Percentiles rank a stretch among this genome's conserved stretches.
Evolutionary conservation across 2,329 filamentous ascomycete genomes (phyloP).

Genomic region (Hypoxylon sp.): DNA sequence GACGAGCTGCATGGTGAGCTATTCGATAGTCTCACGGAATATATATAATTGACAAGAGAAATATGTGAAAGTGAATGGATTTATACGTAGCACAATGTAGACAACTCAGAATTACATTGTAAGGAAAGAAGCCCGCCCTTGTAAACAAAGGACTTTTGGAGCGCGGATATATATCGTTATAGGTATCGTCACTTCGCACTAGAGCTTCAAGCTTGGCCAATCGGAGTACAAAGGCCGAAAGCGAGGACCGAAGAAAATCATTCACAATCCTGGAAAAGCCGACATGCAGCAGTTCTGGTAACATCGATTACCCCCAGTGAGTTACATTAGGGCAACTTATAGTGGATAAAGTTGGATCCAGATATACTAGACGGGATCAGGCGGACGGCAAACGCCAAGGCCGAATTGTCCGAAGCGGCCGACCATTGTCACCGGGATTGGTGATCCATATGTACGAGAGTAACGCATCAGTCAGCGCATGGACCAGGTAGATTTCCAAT

Average conservation of each 20-base stretch:
- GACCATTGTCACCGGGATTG: neutral
- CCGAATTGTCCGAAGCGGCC: slow-evolving; percentile 27
- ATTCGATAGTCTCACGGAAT: neutral
- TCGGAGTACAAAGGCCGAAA: slow-evolving; percentile 27
- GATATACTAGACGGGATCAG: neutral
- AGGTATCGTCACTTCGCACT: no score
- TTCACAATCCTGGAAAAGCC: neutral
- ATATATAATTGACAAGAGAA: neutral
- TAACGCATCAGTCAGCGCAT: no score
- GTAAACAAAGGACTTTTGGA: neutral
- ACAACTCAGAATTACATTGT: neutral
- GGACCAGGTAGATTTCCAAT: no score
- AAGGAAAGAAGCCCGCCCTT: neutral
- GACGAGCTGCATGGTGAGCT: slow-evolving; percentile 22
- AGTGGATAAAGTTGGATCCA: neutral
- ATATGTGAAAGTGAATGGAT: neutral
- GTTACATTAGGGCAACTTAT: neutral
- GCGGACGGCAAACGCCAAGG: slow-evolving; percentile 7
- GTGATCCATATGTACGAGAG: neutral
- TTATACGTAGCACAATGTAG: neutral
- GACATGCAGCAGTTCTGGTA: slow-evolving; percentile 21
- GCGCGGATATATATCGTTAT: neutral
- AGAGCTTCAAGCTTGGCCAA: no score
- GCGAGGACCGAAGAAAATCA: neutral
- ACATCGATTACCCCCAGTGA: neutral